A percentile compares a stretch with the other conserved stretches of the same genome.
phyloP scores from a whole-genome alignment of 108 stramenopile genomes.

The Cyclotella sp. region DNA sequence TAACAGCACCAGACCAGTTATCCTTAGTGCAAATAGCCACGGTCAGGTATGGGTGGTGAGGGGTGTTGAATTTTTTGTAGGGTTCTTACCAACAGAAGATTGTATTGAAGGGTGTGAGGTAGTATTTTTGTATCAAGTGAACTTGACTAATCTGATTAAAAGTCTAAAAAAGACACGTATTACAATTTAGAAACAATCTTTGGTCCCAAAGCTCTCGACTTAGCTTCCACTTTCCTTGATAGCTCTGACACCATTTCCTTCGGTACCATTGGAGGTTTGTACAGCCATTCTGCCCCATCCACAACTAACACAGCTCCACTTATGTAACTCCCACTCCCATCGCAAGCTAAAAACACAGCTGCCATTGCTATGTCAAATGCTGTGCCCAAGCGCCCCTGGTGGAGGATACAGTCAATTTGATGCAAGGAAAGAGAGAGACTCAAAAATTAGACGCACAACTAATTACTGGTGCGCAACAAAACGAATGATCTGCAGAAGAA shows the following conservation, averaged over 20 bases:
- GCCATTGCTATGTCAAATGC: constrained; percentile 84
- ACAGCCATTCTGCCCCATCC: constrained; percentile 86
- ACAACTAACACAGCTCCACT: constrained; percentile 85
- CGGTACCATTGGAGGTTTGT: constrained; percentile 77
- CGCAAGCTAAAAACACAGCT: constrained; percentile 75
- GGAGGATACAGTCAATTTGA: not conserved
- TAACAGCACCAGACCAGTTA: no score
- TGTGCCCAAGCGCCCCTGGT: constrained; percentile 67
- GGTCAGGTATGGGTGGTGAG: no score
- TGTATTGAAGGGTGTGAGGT: not conserved
- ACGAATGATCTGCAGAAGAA: not conserved
- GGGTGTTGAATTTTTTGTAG: no score
- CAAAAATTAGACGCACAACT: not conserved
- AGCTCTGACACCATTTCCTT: constrained; percentile 79
- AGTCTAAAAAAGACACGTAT: not conserved
- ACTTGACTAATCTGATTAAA: not conserved
- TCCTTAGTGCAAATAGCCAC: no score
- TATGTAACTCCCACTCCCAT: constrained; percentile 61
- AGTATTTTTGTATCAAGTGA: not conserved
- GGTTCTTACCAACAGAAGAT: not conserved
- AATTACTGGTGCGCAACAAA: not conserved
- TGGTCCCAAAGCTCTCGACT: constrained; percentile 60
- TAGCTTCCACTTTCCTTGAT: constrained; percentile 73
- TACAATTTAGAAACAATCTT: constrained; percentile 46
- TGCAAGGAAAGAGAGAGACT: no score